Conservation (phyloP, 2,329 filamentous ascomycete genomes). For the Mollisia scopiformis region DNA sequence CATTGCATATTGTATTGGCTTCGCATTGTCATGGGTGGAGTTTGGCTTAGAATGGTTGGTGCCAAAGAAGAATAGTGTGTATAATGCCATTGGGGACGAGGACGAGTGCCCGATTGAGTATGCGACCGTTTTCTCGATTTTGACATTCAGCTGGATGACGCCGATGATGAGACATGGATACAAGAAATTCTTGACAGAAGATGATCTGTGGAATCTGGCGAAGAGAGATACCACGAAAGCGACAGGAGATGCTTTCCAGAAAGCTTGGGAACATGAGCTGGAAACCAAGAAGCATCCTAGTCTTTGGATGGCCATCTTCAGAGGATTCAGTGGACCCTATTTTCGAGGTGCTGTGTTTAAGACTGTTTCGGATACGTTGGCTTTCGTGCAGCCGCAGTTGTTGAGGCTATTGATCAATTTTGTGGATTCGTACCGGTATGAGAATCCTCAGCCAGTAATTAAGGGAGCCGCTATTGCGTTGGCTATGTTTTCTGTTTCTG, state of each 20-base stretch:
- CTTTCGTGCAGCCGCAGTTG: slow-evolving; percentile 90
- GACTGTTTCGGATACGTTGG: slow-evolving; percentile 79
- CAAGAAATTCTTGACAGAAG: slow-evolving; percentile 86
- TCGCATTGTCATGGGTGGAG: slow-evolving; percentile 62
- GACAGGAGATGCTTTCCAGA: slow-evolving; percentile 71
- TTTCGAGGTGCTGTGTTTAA: slow-evolving; percentile 84
- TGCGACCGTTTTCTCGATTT: slow-evolving; percentile 87
- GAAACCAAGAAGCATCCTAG: slow-evolving; percentile 72
- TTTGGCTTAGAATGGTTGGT: slow-evolving; percentile 71
- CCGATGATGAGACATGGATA: slow-evolving; percentile 96
- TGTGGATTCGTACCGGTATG: slow-evolving; percentile 72
- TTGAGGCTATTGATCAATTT: slow-evolving; percentile 83
- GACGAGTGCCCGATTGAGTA: slow-evolving; percentile 79
- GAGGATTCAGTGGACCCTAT: slow-evolving; percentile 85
- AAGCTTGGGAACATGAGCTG: slow-evolving; percentile 78
- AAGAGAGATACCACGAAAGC: slow-evolving; percentile 76
- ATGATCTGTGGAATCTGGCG: slow-evolving; percentile 92
- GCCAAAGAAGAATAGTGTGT: slow-evolving; percentile 69
- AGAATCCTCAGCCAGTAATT: slow-evolving; percentile 73
- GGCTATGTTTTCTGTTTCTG: slow-evolving; percentile 87
- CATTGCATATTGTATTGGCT: slow-evolving; percentile 59
- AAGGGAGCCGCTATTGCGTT: slow-evolving; percentile 86
- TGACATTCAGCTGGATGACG: slow-evolving; percentile 99
- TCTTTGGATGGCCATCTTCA: slow-evolving; percentile 84
- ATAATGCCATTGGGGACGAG: slow-evolving; percentile 68